These are phyloP conservation scores for Phyllosticta citriasiana DNA, from an alignment of 2,329 filamentous ascomycete species.

Conservation along the genomic window DNA sequence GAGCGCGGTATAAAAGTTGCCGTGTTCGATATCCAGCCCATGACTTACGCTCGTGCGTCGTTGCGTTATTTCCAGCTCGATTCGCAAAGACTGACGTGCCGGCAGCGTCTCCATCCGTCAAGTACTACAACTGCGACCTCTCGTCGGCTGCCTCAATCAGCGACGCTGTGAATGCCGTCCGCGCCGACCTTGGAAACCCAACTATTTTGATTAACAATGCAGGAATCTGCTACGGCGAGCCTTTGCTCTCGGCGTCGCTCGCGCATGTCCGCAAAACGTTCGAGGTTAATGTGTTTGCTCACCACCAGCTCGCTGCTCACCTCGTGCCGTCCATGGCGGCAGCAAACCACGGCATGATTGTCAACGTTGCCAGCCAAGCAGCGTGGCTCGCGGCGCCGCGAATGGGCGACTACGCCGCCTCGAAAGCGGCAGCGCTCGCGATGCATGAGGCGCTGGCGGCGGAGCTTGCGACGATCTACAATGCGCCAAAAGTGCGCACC, in stretches of 20 bases:
- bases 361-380: conserved; percentile 58
- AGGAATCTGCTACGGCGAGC: conserved; percentile 52
- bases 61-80: not conserved
- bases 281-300: conserved; percentile 58
- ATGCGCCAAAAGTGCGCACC: conserved; percentile 54
- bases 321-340: conserved; percentile 58
- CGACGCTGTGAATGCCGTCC: conserved; percentile 43
- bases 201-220: conserved; percentile 67
- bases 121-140: conserved; percentile 62
- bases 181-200: conserved; percentile 49
- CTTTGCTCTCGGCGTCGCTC: conserved; percentile 49
- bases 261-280: conserved; percentile 56
- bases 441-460: conserved; percentile 54
- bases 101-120: conserved; percentile 43
- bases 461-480: conserved; percentile 43
- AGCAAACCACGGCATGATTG: conserved; percentile 60
- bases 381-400: conserved; percentile 50
- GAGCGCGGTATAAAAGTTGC: conserved; percentile 57
- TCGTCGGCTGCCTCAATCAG: conserved; percentile 47
- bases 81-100: not conserved
- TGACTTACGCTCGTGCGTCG: conserved; percentile 41
- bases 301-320: conserved; percentile 56
- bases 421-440: conserved; percentile 55
- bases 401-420: conserved; percentile 54
- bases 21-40: conserved; percentile 58